phyloP scores from a whole-genome alignment of 2,329 filamentous ascomycete species.

The Lecanicillium sp. region DNA sequence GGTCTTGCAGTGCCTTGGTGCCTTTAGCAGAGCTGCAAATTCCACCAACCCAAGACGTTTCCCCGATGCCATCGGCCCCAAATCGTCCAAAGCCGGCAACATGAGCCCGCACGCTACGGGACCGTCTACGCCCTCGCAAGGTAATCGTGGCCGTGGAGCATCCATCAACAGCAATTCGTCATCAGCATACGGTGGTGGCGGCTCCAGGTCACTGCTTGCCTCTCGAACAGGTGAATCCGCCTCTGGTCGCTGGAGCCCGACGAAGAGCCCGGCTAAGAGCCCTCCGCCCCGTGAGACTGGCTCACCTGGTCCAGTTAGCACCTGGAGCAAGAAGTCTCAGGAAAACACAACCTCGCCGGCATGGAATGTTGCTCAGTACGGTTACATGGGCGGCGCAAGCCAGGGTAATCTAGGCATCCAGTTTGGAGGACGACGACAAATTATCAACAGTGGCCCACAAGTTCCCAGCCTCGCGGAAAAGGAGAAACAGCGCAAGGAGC shows the following conservation, averaged over 20 bases:
- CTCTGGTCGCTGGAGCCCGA: conserved; percentile 52
- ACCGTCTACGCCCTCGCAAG: conserved; percentile 34
- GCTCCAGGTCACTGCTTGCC: conserved; percentile 29
- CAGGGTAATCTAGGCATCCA: conserved; percentile 91
- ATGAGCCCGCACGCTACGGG: conserved; percentile 30
- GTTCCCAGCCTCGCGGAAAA: conserved; percentile 82
- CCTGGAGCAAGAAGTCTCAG: conserved; percentile 82
- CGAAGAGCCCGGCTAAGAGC: conserved; percentile 49
- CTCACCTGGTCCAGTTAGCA: conserved; percentile 58
- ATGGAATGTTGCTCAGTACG: conserved; percentile 98
- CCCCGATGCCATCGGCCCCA: conserved; percentile 67
- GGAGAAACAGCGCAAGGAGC: conserved; percentile 55
- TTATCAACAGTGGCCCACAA: conserved; percentile 70
- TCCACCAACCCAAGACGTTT: conserved; percentile 65
- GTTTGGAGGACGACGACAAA: conserved; percentile 86
- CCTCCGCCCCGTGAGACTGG: conserved; percentile 42
- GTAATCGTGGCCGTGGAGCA: conserved; percentile 34
- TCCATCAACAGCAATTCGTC: conserved; percentile 54
- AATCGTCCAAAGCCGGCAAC: conserved; percentile 40
- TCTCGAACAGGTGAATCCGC: conserved; percentile 45
- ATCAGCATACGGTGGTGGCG: conserved; percentile 33
- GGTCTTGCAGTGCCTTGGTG: conserved; percentile 83
- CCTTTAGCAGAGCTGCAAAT: conserved; percentile 84
- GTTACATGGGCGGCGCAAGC: conserved; percentile 95
- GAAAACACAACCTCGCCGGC: conserved; percentile 76